phyloP scores from a whole-genome alignment of 257 asterid species.

The Jasminum sambac region DNA sequence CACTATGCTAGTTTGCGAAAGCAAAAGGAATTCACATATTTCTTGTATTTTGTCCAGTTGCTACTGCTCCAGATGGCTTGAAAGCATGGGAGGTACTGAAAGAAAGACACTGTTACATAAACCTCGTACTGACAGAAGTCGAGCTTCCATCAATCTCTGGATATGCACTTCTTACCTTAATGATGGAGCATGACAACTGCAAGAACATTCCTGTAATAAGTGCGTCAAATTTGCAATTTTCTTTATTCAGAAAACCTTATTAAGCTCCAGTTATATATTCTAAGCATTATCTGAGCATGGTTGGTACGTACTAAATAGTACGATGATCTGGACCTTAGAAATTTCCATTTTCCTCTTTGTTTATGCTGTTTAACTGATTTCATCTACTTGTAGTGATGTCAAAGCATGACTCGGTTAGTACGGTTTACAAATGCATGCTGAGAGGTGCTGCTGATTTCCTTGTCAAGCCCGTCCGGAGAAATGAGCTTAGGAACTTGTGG shows the following conservation, averaged over 20 bases:
- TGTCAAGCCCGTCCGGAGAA: conserved; percentile 78
- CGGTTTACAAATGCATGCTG: conserved; percentile 83
- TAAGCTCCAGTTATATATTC: neutral
- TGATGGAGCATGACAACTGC: conserved; percentile 80
- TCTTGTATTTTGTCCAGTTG: conserved; percentile 43
- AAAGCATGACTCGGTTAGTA: conserved; percentile 69
- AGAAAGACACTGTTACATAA: conserved; percentile 51
- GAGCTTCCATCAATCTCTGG: conserved; percentile 85
- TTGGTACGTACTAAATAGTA: neutral
- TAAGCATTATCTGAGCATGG: neutral
- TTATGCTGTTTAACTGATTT: neutral
- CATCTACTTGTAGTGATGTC: conserved; percentile 78
- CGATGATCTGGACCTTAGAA: neutral
- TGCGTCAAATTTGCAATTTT: conserved; percentile 31
- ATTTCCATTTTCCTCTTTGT: neutral
- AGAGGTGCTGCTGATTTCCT: conserved; percentile 95
- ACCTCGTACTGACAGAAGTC: conserved; percentile 81
- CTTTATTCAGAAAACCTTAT: neutral
- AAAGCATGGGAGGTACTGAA: conserved; percentile 89
- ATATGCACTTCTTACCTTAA: conserved; percentile 78
- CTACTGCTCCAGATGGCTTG: conserved; percentile 78
- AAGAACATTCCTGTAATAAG: conserved; percentile 89
- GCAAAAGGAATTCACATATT: neutral
- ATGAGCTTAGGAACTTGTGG: conserved; percentile 85
- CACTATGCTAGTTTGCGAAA: neutral